Base-by-base conservation (phyloP, 2,329 filamentous ascomycete species). In the Pleoardoris graminearum region DNA sequence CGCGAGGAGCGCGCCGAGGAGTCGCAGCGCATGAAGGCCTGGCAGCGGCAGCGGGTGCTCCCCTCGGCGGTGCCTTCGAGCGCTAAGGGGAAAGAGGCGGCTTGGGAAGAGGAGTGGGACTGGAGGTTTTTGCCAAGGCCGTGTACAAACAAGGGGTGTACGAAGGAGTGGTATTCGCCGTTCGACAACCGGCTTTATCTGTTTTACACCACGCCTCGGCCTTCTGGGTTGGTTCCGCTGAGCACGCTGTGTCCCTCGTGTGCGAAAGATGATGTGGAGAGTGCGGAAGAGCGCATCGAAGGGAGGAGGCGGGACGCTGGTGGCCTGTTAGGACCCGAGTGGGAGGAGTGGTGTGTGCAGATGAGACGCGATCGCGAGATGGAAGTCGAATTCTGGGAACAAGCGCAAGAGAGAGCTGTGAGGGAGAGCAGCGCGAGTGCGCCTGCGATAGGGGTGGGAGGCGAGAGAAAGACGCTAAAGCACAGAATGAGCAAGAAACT, bases 81-180 rank as follows among this genome's bases (percentile, higher is more conserved):
- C 3, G 43, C 23, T 12, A 51, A 21, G 4, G 36, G 47, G 16
- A 36, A 41, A 25, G 14, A 48, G 21, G 50, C 44, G 48, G 16
- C 37, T 27, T 37, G 35, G 7, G 35, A 30, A 7, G 52, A 51
- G 19, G 48, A 37, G 6, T 67, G 60, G 54, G 61, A 67, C 14
- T 72, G 69, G 69, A 48, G 56, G 2, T 72, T 66, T 37, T 59
- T 58, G 1, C 59, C 51, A 0, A 60, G 69, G 22, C 63, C 60
- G 12, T 72, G 69, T 48, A 69, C 65, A 2, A 57, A 32, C 7
- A 49, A 60, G 3, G 39, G 36, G 1, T 72, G 69, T 50, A 50
- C 42, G 0, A 49, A 48, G 1, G 11, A 38, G 0, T 55, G 53
- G 3, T 72, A 70, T 50, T 67, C 63, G 1, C 62, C 65, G 1